Percentiles rank a stretch among this genome's conserved stretches.
Conservation (phyloP, 1,139 yeast genomes). For the Meyerozyma athensensis region DNA sequence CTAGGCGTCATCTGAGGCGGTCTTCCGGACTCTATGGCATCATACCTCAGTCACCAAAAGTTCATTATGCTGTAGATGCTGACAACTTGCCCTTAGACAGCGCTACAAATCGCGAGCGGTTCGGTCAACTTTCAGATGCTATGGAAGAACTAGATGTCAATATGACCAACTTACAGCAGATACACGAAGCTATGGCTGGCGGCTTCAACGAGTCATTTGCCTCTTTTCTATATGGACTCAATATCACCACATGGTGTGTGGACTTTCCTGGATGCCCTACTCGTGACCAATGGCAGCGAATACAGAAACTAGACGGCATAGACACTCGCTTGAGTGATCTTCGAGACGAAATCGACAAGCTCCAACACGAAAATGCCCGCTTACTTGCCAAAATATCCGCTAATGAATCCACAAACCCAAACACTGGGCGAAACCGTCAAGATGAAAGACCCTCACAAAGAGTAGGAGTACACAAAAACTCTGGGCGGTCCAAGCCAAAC, state of each 20-base stretch:
- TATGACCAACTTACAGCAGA: conserved; percentile 40
- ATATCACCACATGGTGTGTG: conserved; percentile 64
- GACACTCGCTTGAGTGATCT: conserved; percentile 23
- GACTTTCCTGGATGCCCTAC: conserved; percentile 47
- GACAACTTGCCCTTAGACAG: conserved; percentile 37
- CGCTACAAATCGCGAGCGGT: conserved; percentile 24
- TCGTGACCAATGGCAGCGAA: conserved; percentile 30
- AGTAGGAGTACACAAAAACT: not conserved
- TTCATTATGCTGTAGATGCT: conserved; percentile 41
- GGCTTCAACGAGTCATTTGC: conserved; percentile 63
- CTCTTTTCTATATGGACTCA: conserved; percentile 55
- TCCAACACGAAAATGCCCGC: conserved; percentile 23
- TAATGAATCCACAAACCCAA: conserved; percentile 5
- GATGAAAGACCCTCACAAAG: not conserved
- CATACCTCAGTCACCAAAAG: conserved; percentile 37
- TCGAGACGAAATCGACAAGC: conserved; percentile 17
- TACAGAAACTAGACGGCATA: conserved; percentile 22
- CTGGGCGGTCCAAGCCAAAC: conserved; percentile 23
- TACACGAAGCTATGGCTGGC: conserved; percentile 45
- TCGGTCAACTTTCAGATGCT: conserved; percentile 46
- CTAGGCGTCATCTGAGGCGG: conserved; percentile 17
- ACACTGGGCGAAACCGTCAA: not conserved
- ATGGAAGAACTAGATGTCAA: conserved; percentile 48
- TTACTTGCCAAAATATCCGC: conserved; percentile 21
- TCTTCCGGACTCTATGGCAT: conserved; percentile 38